phyloP scores from a whole-genome alignment of 768 basidiomycete genomes.

The Tulasnella calospora region DNA sequence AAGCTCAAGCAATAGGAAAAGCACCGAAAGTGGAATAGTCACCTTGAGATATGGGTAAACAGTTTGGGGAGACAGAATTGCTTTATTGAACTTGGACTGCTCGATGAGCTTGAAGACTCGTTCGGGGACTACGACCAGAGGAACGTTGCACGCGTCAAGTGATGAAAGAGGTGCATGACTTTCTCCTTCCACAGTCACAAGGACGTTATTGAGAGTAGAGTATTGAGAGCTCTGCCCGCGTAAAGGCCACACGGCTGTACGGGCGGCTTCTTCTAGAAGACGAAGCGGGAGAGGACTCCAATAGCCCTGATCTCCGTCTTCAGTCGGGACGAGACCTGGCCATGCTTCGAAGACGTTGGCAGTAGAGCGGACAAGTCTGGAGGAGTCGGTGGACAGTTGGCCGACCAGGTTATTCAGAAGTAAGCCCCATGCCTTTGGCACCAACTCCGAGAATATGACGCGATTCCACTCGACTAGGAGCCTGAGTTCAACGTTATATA shows the following conservation, averaged over 20 bases:
- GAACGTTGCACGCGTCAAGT: not conserved
- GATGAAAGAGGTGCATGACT: not conserved
- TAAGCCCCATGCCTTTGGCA: constrained; percentile 44
- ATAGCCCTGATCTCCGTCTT: constrained; percentile 36
- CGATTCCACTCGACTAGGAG: constrained; percentile 48
- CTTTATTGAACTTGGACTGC: not conserved
- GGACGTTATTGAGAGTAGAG: not conserved
- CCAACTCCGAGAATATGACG: constrained; percentile 43
- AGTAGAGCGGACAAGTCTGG: not conserved
- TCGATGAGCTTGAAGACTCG: not conserved
- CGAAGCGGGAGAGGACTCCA: constrained; percentile 41
- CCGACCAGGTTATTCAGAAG: constrained; percentile 35
- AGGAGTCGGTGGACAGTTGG: constrained; percentile 18
- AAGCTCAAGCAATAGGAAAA: not conserved
- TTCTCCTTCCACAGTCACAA: not conserved
- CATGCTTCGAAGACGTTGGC: constrained; percentile 31
- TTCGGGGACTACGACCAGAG: not conserved
- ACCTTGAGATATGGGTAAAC: constrained; percentile 6
- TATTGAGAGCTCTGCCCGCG: not conserved
- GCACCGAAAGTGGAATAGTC: not conserved
- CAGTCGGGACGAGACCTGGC: not conserved
- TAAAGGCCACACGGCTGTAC: not conserved
- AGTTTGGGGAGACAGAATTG: not conserved
- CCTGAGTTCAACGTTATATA: constrained; percentile 33
- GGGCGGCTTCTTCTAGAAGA: constrained; percentile 34